Base-by-base conservation (phyloP, 208 protist species). In the Wallacemonas sp. region DNA sequence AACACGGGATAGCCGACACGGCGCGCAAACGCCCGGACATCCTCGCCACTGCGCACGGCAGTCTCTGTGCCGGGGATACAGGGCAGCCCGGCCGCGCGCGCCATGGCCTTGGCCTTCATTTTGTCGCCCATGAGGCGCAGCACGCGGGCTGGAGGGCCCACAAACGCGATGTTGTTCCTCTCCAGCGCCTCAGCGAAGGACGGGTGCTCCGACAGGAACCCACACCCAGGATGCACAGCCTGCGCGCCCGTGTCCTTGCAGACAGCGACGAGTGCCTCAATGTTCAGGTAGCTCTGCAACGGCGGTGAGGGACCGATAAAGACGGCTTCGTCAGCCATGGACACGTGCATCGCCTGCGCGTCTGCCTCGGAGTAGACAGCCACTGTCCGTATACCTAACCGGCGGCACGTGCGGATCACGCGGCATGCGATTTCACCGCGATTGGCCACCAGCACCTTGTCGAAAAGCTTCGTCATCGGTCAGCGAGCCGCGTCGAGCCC, bases 351-450 rank as follows among this genome's bases (percentile, higher is more conserved):
- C 9, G 94, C 79, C 54, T 96, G 84, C 30, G 65, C 71, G 74
- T 99, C 98, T 4, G 93, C 89, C 30, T 97, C 95, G 47, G 77
- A 94, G 73, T 96, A 98, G 29, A 99, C 97, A 1, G 98, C 98
- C 9, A 99, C 97, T 0, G 95, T 99, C 47, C 88, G 81, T 56
- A 99, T 97, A 56, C 96, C 97, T 30, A 99, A 68, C 56, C 79
- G 74, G 33, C 81, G 68, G 34, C 96, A 98, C 9, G 98, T 99
- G 23, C 67, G 64, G 58, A 98, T 95, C 9, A 99, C 84, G 61
- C 98, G 83, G 73, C 97, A 98, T 1, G 98, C 98, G 72, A 99
- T 99, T 74, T 99, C 98, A 24, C 98, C 98, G 49, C 98, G 85
- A 71, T 99, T 99, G 46, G 98, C 98, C 38, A 99, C 92, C 21